A percentile compares a stretch with the other conserved stretches of the same genome.
phyloP scores from a whole-genome alignment of 495 filamentous ascomycete species.

The Aspergillus haitiensis region DNA sequence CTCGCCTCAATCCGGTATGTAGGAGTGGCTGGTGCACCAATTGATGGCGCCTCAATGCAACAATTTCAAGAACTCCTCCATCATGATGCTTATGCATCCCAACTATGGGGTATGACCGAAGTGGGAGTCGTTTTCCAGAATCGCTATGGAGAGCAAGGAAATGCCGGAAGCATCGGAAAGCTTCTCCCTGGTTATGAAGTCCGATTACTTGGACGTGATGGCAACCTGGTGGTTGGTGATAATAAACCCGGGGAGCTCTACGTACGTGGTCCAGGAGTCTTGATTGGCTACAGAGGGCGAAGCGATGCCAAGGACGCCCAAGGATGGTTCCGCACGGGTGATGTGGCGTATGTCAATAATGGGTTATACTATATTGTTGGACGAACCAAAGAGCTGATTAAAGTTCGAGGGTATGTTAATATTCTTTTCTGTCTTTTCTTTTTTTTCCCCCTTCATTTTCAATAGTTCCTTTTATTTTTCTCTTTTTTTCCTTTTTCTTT shows the following conservation, averaged over 20 bases:
- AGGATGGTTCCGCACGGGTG: conserved; percentile 78
- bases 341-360: conserved; percentile 63
- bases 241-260: conserved; percentile 54
- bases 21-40: conserved; percentile 30
- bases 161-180: conserved; percentile 61
- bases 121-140: conserved; percentile 56
- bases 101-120: conserved; percentile 46
- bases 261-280: conserved; percentile 44
- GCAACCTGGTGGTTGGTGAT: conserved; percentile 48
- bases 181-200: conserved; percentile 68
- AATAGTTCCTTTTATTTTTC: conserved; percentile 9
- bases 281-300: conserved; percentile 42
- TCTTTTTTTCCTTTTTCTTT: conserved; percentile 12
- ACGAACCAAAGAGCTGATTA: conserved; percentile 75
- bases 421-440: background rate
- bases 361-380: conserved; percentile 72
- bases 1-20: conserved; percentile 49
- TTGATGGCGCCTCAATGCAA: conserved; percentile 29
- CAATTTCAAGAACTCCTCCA: conserved; percentile 25
- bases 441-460: background rate
- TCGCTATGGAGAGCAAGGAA: conserved; percentile 40
- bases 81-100: conserved; percentile 21
- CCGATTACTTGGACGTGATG: conserved; percentile 50
- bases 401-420: conserved; percentile 57
- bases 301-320: conserved; percentile 48